Evolutionary conservation across 2,329 filamentous ascomycete species (phyloP), one percentile per base, ranked within the genome.

Genomic region (Talaromyces rugulosus): DNA sequence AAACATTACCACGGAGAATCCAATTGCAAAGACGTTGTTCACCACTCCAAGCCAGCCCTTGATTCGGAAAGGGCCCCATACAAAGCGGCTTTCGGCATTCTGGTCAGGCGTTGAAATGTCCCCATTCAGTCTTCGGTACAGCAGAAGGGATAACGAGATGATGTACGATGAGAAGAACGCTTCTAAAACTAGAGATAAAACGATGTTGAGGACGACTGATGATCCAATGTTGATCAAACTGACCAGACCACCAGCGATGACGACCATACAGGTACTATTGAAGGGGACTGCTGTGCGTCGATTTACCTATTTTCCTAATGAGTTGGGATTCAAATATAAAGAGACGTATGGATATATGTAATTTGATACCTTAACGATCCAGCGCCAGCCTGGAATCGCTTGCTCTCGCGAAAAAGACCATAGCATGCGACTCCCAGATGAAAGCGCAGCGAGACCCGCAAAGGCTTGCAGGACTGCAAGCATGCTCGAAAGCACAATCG

Each of bases 391-490:
- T 9, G 76, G 77, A 5, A 79, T 59, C 3, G 77, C 77, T 44
- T 70, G 66, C 59, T 80, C 77, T 42, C 77, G 73, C 5, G 77
- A 75, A 67, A 86, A 85, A 0, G 84, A 82, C 81, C 82, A 86
- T 12, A 83, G 78, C 62, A 85, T 80, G 11, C 84, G 78, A 1
- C 84, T 85, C 0, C 84, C 83, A 0, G 86, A 82, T 1, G 82
- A 83, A 0, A 87, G 78, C 62, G 83, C 82, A 1, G 81, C 81
- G 27, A 84, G 80, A 7, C 79, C 81, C 33, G 79, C 79, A 30
- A 77, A 80, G 1, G 80, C 78, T 5, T 80, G 71, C 33, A 83
- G 79, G 27, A 83, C 69, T 4, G 84, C 75, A 4, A 85, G 70
- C n/a, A 85, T 76, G 3, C 76, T 69, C 0, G 78, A 75, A 81